Evolutionary conservation across 2,329 filamentous ascomycete species (phyloP), one percentile per base, ranked within the genome.

Genomic region (Helicocarpus griseus): DNA sequence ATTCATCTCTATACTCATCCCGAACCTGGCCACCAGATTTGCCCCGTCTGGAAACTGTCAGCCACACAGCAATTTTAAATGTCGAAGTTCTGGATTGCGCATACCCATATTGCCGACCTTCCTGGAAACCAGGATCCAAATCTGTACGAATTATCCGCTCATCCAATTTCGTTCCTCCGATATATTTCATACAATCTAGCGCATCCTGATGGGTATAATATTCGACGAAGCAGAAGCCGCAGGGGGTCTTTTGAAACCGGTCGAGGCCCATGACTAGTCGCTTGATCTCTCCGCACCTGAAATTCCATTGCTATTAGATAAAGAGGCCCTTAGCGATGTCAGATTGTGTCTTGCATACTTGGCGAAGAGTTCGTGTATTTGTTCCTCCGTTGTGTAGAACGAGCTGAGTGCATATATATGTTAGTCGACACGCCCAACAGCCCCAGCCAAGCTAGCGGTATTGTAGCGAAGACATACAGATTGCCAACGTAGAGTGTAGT

Each of bases 201-300:
- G 93, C 93, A 69, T 98, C 93, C 66, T 95, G 86, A 69, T 97
- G 93, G 28, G 85, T 96, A 75, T 96, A 97, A 74, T 98, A 98
- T 73, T 98, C 93, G 64, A 98, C 93, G 66, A 98, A 98, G 77
- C 93, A 98, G 77, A 98, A 98, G 38, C 93, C 93, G 71, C 93
- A 98, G 1, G 93, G 93, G 0, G 93, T 98, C 76, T 98, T 98
- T 71, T 86, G 87, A 76, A 93, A 95, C 53, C 93, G 86, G 68
- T 98, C 93, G 49, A 98, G 82, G 47, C 93, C 93, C 93, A 98
- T 98, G 58, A 98, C 82, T 45, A 98, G 81, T 26, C 93, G 87
- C 74, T 98, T 98, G 73, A 98, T 95, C 75, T 97, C 93, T 63
- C 93, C 93, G 70, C 89, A 85, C 66, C 78, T 81, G 50, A 28